Evolutionary conservation across 1,284 basidiomycete species (phyloP).

Genomic region (Pseudozyma sp.): DNA sequence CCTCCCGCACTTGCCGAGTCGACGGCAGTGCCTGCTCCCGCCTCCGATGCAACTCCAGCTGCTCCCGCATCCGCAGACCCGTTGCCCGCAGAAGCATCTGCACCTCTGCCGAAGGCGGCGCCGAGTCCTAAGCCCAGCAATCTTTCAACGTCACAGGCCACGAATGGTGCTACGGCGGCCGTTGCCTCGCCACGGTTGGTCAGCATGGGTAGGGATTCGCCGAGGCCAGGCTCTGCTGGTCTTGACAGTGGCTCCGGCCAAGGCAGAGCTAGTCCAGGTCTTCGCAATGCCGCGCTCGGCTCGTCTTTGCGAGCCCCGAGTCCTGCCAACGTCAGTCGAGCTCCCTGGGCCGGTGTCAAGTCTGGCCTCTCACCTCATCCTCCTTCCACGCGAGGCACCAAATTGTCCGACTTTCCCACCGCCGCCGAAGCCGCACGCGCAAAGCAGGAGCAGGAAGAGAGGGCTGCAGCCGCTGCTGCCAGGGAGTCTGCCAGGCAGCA

Average conservation of each 20-base stretch:
- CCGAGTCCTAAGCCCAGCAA: conserved; percentile 34
- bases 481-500: conserved; percentile 56
- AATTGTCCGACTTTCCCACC: conserved; percentile 64
- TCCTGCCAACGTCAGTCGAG: conserved; percentile 44
- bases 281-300: conserved; percentile 52
- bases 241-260: conserved; percentile 36
- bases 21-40: conserved; percentile 1
- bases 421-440: conserved; percentile 63
- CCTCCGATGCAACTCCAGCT: conserved; percentile 9
- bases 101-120: conserved; percentile 18
- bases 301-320: conserved; percentile 31
- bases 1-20: conserved; percentile 6
- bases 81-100: conserved; percentile 38
- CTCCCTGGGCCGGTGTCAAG: conserved; percentile 59
- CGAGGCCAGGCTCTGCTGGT: conserved; percentile 39
- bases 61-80: conserved; percentile 17
- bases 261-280: conserved; percentile 50
- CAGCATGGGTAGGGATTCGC: conserved; percentile 49
- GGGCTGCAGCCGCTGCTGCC: conserved; percentile 55
- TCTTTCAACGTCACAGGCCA: conserved; percentile 4
- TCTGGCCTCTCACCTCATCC: conserved; percentile 25
- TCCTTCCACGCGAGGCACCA: conserved; percentile 21
- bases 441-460: conserved; percentile 62
- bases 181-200: conserved; percentile 53
- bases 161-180: conserved; percentile 10